Evolutionary conservation across 345 rosid genomes (phyloP).

Genomic region (Dipteronia dyeriana): DNA sequence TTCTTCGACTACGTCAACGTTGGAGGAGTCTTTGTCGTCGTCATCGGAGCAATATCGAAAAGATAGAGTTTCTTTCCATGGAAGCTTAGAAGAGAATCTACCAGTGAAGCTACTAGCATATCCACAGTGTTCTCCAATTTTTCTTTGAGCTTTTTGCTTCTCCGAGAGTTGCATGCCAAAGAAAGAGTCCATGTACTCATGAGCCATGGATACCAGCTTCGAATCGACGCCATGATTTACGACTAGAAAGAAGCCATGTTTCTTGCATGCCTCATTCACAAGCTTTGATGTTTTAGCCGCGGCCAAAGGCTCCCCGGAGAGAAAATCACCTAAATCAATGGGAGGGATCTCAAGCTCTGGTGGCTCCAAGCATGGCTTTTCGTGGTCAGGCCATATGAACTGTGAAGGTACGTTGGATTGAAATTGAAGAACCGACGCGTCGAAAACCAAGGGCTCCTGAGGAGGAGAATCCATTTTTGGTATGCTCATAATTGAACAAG

Average conservation of each 20-base stretch:
- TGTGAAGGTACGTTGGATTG: slow-evolving; percentile 61
- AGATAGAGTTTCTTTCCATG: slow-evolving; percentile 94
- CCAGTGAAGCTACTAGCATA: slow-evolving; percentile 89
- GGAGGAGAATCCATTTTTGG: slow-evolving; percentile 12
- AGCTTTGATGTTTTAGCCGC: slow-evolving; percentile 42
- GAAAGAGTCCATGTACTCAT: slow-evolving; percentile 49
- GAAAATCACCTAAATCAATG: slow-evolving; percentile 56
- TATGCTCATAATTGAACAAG: neutral
- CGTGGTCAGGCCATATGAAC: slow-evolving; percentile 90
- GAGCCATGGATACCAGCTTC: slow-evolving; percentile 49
- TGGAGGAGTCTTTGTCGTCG: slow-evolving; percentile 23
- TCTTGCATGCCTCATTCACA: slow-evolving; percentile 65
- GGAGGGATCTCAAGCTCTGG: slow-evolving; percentile 64
- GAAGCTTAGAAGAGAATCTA: slow-evolving; percentile 76
- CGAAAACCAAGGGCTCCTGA: slow-evolving; percentile 43
- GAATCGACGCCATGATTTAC: slow-evolving; percentile 73
- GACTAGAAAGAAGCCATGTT: slow-evolving; percentile 80
- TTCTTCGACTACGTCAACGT: slow-evolving; percentile 37
- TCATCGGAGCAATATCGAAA: slow-evolving; percentile 46
- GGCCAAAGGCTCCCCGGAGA: slow-evolving; percentile 49
- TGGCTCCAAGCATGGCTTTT: slow-evolving; percentile 49
- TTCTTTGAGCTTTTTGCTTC: slow-evolving; percentile 69
- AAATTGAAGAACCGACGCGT: slow-evolving; percentile 45
- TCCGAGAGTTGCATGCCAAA: slow-evolving; percentile 50
- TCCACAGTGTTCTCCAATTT: slow-evolving; percentile 64